Percentiles rank a stretch among this genome's conserved stretches.
Conservation (phyloP, 768 basidiomycete species). For the Crassisporium funariophilum region DNA sequence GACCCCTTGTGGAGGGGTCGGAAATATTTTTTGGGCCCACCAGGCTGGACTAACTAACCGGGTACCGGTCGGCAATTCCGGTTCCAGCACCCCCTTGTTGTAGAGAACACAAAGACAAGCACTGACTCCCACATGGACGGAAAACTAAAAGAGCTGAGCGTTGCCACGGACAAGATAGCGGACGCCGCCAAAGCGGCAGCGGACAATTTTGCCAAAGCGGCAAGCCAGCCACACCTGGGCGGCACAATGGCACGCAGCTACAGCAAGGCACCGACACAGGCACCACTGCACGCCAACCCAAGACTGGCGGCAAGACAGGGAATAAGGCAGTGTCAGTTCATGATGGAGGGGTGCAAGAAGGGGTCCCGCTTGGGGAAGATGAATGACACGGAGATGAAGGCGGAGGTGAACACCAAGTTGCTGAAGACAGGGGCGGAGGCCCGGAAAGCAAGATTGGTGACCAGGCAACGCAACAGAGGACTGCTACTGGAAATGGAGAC, state of each 20-base stretch:
- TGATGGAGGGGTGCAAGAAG: background rate
- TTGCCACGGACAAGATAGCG: too few species aligned
- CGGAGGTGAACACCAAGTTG: background rate
- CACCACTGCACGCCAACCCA: background rate
- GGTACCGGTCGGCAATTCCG: background rate
- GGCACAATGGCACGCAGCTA: too few species aligned
- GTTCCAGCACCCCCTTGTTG: background rate
- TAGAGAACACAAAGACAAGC: too few species aligned
- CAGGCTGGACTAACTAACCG: slow-evolving; percentile 3
- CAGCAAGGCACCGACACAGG: background rate
- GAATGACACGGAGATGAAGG: background rate
- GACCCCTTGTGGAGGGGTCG: too few species aligned
- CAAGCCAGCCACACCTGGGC: too few species aligned
- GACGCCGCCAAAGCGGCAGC: background rate
- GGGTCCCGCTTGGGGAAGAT: background rate
- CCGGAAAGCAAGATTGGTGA: background rate
- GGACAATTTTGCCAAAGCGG: too few species aligned
- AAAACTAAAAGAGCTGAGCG: too few species aligned
- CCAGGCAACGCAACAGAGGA: background rate
- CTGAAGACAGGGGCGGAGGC: slow-evolving; percentile 43
- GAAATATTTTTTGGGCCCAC: background rate
- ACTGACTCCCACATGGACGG: too few species aligned
- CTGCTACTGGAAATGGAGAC: slow-evolving; percentile 4
- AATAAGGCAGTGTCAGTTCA: background rate
- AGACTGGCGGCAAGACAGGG: background rate